These are phyloP conservation scores for Phycomyces nitens DNA, from an alignment of 192 early-diverging fungal species.

Conservation along the genomic window DNA sequence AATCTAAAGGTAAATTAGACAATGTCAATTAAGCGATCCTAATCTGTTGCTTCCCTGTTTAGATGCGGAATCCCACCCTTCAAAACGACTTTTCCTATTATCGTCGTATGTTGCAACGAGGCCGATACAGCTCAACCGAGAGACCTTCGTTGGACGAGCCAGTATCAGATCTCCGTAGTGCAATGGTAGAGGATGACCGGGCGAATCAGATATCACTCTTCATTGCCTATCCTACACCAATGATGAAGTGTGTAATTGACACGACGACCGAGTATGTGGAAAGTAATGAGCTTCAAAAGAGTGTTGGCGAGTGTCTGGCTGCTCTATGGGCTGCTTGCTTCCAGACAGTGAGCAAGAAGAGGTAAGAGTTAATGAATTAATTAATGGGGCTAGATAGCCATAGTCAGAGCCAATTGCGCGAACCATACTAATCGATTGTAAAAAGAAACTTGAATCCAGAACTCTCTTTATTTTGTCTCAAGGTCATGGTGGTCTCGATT, in stretches of 20 bases:
- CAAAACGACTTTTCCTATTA: slow-evolving; percentile 99
- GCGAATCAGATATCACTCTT: slow-evolving; percentile 96
- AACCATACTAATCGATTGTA: not conserved
- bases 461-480: slow-evolving; percentile 72
- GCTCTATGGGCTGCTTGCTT: slow-evolving; percentile 77
- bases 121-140: slow-evolving; percentile 34
- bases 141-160: not conserved
- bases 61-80: slow-evolving; percentile 45
- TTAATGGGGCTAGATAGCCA: no score
- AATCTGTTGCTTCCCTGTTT: no score
- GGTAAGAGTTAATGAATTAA: no score
- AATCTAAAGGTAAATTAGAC: slow-evolving; percentile 77
- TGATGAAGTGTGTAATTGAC: slow-evolving; percentile 86
- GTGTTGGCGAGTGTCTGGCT: slow-evolving; percentile 70
- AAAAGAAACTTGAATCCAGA: slow-evolving; percentile 54
- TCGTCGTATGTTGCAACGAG: slow-evolving; percentile 81
- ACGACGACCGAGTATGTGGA: slow-evolving; percentile 67
- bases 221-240: slow-evolving; percentile 92
- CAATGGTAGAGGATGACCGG: slow-evolving; percentile 75
- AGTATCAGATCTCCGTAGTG: slow-evolving; percentile 49
- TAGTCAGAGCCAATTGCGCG: no score
- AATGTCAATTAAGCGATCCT: no score
- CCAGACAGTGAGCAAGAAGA: slow-evolving; percentile 70
- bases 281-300: slow-evolving; percentile 38
- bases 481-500: slow-evolving; percentile 85